These are phyloP conservation scores for Nymphaea colorata DNA, from an alignment of 164 flowering plant species.

Conservation along the genomic window DNA sequence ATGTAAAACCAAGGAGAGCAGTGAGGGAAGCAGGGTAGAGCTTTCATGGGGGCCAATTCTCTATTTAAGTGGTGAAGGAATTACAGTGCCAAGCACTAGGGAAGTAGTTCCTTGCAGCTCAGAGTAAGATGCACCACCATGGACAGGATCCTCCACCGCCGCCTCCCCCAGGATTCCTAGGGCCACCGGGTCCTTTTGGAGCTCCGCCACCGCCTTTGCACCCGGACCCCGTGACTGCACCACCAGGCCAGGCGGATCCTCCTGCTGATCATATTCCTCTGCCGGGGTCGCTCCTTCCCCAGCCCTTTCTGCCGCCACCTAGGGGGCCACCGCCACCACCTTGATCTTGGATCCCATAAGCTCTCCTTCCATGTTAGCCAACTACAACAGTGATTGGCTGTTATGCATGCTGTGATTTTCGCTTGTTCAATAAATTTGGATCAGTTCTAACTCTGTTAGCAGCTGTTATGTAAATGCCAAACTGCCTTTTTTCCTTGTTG, in stretches of 20 bases:
- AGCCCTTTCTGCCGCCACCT: background rate
- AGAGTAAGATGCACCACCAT: background rate
- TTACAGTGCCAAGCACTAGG: background rate
- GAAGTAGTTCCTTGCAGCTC: background rate
- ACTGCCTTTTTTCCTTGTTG: no score
- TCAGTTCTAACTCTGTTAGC: no score
- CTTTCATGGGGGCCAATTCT: background rate
- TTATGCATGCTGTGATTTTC: no score
- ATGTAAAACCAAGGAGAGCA: background rate
- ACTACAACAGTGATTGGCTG: no score
- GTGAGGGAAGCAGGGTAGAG: background rate
- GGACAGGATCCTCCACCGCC: background rate
- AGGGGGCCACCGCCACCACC: background rate
- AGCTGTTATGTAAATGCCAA: no score
- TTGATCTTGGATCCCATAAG: background rate
- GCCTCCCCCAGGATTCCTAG: background rate
- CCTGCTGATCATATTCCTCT: background rate
- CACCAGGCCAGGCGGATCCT: background rate
- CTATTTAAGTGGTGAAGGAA: background rate
- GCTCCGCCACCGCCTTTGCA: background rate
- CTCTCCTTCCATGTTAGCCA: background rate
- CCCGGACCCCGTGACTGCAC: background rate
- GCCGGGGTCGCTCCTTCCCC: background rate
- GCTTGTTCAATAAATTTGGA: no score
- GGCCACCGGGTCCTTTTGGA: slow-evolving; percentile 1